Conservation (phyloP, 257 asterid genomes). For the Sherardia arvensis region DNA sequence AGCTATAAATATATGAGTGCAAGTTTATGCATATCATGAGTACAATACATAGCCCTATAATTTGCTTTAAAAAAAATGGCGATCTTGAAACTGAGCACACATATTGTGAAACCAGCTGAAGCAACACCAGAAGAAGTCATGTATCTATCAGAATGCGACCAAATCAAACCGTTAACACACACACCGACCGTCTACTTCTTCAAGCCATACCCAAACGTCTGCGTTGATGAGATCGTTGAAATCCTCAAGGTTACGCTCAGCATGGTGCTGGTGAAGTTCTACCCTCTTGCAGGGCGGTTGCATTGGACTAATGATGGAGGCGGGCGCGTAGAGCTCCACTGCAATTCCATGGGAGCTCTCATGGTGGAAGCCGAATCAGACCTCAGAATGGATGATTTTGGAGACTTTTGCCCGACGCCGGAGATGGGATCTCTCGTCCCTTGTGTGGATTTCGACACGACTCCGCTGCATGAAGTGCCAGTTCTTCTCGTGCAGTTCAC, state of each 20-base stretch:
- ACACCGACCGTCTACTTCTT: conserved; percentile 51
- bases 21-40: neutral
- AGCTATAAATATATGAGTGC: neutral
- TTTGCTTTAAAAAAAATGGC: conserved; percentile 20
- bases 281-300: conserved; percentile 54
- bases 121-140: conserved; percentile 30
- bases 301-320: conserved; percentile 18
- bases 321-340: conserved; percentile 54
- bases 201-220: conserved; percentile 7
- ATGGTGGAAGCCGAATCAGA: conserved; percentile 45
- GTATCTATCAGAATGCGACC: conserved; percentile 41
- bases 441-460: neutral
- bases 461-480: conserved; percentile 14
- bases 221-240: conserved; percentile 3
- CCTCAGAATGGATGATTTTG: conserved; percentile 35
- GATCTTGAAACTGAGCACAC: conserved; percentile 24
- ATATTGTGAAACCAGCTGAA: conserved; percentile 51
- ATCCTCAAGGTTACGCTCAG: conserved; percentile 29
- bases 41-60: neutral
- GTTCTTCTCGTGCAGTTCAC: conserved; percentile 11
- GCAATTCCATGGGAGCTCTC: conserved; percentile 39
- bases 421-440: conserved; percentile 32
- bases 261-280: conserved; percentile 35
- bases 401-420: conserved; percentile 40
- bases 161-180: conserved; percentile 43